These are phyloP conservation scores for Talaromyces trachyspermus DNA, from an alignment of 495 filamentous ascomycete genomes.

Conservation along the genomic window DNA sequence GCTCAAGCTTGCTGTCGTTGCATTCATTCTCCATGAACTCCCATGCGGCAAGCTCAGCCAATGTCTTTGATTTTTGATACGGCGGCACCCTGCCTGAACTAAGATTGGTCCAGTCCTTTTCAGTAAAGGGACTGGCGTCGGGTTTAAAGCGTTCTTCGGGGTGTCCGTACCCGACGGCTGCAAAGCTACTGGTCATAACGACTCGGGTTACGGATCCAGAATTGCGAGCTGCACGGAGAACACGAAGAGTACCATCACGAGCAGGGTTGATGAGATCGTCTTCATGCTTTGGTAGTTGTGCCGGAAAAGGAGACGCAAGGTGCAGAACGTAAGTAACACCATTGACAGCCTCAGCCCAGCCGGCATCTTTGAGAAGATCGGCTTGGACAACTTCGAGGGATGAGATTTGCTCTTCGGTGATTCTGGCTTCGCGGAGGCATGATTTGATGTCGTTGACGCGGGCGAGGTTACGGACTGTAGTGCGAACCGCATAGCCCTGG, in stretches of 20 bases:
- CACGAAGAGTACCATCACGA: conserved; percentile 5
- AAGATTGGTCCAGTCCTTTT: conserved; percentile 34
- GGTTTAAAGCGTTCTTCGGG: conserved; percentile 15
- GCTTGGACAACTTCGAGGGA: conserved; percentile 19
- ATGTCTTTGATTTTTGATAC: conserved; percentile 32
- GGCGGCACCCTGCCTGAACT: conserved; percentile 9
- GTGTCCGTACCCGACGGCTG: neutral
- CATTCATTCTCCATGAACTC: conserved; percentile 21
- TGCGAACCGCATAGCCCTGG: conserved; percentile 4
- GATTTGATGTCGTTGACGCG: neutral
- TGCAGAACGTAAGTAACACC: conserved; percentile 1
- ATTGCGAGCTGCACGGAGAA: neutral
- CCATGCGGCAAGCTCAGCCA: conserved; percentile 31
- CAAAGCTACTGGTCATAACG: conserved; percentile 6
- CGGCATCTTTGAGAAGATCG: conserved; percentile 23
- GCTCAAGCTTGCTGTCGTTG: conserved; percentile 24
- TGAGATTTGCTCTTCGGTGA: neutral
- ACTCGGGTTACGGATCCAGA: neutral
- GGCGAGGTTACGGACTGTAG: neutral
- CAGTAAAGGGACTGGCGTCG: conserved; percentile 24
- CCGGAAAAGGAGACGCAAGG: conserved; percentile 2
- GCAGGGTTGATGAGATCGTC: conserved; percentile 3
- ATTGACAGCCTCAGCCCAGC: conserved; percentile 3
- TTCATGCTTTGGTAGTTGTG: conserved; percentile 6
- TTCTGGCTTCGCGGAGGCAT: neutral